Evolutionary conservation across 225 moss, liverwort and hornwort genomes (phyloP).

Genomic region (Ulota crispa): DNA sequence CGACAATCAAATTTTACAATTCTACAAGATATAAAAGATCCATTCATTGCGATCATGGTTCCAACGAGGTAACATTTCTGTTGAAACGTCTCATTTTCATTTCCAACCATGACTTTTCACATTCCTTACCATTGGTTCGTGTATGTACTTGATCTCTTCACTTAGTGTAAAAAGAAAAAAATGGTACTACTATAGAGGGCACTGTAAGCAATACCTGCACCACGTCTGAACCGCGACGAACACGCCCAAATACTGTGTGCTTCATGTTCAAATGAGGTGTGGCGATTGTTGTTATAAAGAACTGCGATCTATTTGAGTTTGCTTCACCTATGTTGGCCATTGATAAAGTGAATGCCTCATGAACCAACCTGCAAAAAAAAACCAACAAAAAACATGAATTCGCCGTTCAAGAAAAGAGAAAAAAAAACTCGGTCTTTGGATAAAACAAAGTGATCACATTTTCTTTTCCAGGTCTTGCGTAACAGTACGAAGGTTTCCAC

Average conservation of each 20-base stretch:
- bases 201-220: constrained; percentile 55
- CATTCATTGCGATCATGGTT: background rate
- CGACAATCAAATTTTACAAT: background rate
- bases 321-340: constrained; percentile 71
- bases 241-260: constrained; percentile 76
- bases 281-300: constrained; percentile 72
- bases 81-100: background rate
- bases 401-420: background rate
- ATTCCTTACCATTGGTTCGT: background rate
- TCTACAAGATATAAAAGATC: background rate
- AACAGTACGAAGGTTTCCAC: background rate
- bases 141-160: background rate
- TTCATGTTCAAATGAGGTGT: constrained; percentile 67
- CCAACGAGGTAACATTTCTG: background rate
- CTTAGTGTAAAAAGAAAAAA: background rate
- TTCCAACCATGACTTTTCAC: background rate
- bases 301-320: constrained; percentile 72
- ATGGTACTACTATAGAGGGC: background rate
- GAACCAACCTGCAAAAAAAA: constrained; percentile 54
- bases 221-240: constrained; percentile 62
- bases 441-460: background rate
- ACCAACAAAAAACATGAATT: background rate
- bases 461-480: background rate
- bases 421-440: background rate
- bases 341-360: constrained; percentile 75